These are phyloP conservation scores for Geotrichum ghanense DNA, from an alignment of 805 yeast species.

Conservation along the genomic window DNA sequence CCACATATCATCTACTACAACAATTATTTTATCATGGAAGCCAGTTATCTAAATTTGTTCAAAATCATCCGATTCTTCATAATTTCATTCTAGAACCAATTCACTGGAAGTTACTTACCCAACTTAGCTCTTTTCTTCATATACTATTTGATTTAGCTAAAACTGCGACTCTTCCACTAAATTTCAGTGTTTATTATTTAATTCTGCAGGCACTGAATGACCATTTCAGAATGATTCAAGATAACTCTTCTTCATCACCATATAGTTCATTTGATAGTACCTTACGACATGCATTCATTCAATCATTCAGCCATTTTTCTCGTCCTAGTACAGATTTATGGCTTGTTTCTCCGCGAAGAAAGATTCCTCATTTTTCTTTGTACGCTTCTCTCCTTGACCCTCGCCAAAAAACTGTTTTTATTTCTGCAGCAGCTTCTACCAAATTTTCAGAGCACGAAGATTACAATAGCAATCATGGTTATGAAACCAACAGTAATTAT, in stretches of 20 bases:
- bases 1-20: not conserved
- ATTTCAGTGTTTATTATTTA: not conserved
- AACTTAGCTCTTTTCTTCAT: not conserved
- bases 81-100: not conserved
- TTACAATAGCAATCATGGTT: no score
- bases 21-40: not conserved
- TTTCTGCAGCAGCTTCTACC: no score
- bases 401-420: not conserved
- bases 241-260: not conserved
- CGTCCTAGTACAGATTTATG: no score
- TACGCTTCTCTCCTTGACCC: not conserved
- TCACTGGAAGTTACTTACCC: not conserved
- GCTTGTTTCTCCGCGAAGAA: no score
- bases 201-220: not conserved
- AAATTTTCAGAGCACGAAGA: no score
- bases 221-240: not conserved
- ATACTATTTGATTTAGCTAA: not conserved
- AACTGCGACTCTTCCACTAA: not conserved
- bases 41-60: not conserved
- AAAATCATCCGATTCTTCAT: not conserved
- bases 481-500: no score
- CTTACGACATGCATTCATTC: no score
- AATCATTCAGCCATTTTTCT: no score
- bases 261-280: not conserved
- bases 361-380: not conserved